These are phyloP conservation scores for Haplographium delicatum DNA, from an alignment of 495 filamentous ascomycete genomes.

Conservation along the genomic window DNA sequence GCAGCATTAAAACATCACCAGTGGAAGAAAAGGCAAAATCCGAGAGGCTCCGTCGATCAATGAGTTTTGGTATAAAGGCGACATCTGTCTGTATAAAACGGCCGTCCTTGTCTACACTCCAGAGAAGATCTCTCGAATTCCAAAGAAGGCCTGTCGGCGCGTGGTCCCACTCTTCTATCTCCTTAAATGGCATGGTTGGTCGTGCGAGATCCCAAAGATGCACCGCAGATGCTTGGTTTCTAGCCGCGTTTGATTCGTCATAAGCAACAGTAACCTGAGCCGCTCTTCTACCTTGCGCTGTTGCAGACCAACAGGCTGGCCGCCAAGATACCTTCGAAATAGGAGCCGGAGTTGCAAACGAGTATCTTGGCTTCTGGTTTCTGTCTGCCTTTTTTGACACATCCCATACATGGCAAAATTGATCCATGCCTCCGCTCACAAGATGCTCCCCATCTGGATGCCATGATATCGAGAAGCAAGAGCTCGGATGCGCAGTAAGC, in stretches of 20 bases:
- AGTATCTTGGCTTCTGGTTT: slow-evolving; percentile 70
- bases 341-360: slow-evolving; percentile 51
- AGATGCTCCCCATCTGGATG: slow-evolving; percentile 91
- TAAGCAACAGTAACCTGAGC: slow-evolving; percentile 50
- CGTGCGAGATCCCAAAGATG: slow-evolving; percentile 92
- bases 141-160: slow-evolving; percentile 77
- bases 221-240: slow-evolving; percentile 47
- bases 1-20: slow-evolving; percentile 54
- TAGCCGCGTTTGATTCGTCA: slow-evolving; percentile 38
- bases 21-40: slow-evolving; percentile 54
- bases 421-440: slow-evolving; percentile 76
- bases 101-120: slow-evolving; percentile 83
- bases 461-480: slow-evolving; percentile 84
- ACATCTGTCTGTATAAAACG: slow-evolving; percentile 86
- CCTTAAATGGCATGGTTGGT: slow-evolving; percentile 79
- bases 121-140: slow-evolving; percentile 85
- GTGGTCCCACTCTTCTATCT: slow-evolving; percentile 68
- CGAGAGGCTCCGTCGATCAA: slow-evolving; percentile 65
- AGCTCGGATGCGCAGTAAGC: slow-evolving; percentile 78
- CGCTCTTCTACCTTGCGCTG: slow-evolving; percentile 55
- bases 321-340: slow-evolving; percentile 82
- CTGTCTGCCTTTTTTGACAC: slow-evolving; percentile 70
- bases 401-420: slow-evolving; percentile 88
- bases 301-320: slow-evolving; percentile 68
- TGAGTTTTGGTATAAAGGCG: slow-evolving; percentile 71